These are phyloP conservation scores for Cokeromyces recurvatus DNA, from an alignment of 371 early-diverging fungal genomes.

Conservation along the genomic window DNA sequence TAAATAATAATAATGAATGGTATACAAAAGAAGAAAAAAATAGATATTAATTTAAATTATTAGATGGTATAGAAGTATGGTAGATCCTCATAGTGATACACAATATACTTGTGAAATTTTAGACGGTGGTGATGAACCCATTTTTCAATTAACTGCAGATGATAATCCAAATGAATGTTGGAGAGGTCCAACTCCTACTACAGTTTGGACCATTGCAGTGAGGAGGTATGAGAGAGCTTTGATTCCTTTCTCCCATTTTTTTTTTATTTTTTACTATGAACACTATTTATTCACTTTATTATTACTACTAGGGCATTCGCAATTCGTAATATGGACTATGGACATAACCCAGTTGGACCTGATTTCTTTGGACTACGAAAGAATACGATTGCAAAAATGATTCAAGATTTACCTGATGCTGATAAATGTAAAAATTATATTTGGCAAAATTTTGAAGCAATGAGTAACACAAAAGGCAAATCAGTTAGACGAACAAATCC, in stretches of 20 bases:
- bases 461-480: slow-evolving; percentile 23
- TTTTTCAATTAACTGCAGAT: slow-evolving; percentile 35
- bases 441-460: slow-evolving; percentile 58
- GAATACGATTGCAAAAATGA: slow-evolving; percentile 80
- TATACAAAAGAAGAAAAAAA: not conserved
- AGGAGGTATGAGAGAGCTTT: slow-evolving; percentile 16
- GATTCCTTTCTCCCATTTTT: too few relatives aligned
- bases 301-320: slow-evolving; percentile 31
- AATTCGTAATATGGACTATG: slow-evolving; percentile 71
- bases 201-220: slow-evolving; percentile 38
- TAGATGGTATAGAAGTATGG: slow-evolving; percentile 69
- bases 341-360: slow-evolving; percentile 80
- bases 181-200: slow-evolving; percentile 36
- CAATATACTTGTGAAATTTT: slow-evolving; percentile 73
- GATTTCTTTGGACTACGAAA: slow-evolving; percentile 87
- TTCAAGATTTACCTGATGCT: slow-evolving; percentile 80
- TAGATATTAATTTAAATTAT: not conserved
- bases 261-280: not conserved
- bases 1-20: slow-evolving; percentile 9
- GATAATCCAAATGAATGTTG: slow-evolving; percentile 35
- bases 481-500: slow-evolving; percentile 14
- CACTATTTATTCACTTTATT: not conserved
- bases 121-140: slow-evolving; percentile 77
- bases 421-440: slow-evolving; percentile 70
- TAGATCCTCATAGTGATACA: slow-evolving; percentile 56